These are phyloP conservation scores for Sapria himalayana DNA, from an alignment of 345 rosid genomes.

Conservation along the genomic window DNA sequence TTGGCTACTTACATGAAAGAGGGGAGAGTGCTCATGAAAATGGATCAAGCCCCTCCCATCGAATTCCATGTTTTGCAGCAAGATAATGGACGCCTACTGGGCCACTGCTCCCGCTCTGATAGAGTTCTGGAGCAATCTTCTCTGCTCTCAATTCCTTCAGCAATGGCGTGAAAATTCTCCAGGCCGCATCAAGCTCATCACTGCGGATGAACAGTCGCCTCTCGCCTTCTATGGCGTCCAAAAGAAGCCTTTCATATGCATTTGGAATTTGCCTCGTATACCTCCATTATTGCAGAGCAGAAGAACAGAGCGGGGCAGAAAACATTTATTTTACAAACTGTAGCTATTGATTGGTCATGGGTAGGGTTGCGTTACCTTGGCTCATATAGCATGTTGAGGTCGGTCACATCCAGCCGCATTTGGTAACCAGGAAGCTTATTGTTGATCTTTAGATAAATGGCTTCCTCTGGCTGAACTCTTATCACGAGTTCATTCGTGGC, in stretches of 20 bases:
- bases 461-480: constrained; percentile 90
- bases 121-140: constrained; percentile 60
- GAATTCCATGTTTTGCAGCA: constrained; percentile 69
- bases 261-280: constrained; percentile 63
- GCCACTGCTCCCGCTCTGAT: constrained; percentile 81
- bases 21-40: no score
- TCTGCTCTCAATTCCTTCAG: constrained; percentile 45
- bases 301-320: not conserved
- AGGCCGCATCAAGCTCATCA: constrained; percentile 80
- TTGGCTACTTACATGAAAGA: no score
- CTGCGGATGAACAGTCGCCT: constrained; percentile 67
- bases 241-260: constrained; percentile 75
- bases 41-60: constrained; percentile 85
- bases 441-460: constrained; percentile 82
- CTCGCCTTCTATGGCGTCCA: constrained; percentile 78
- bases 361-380: constrained; percentile 24
- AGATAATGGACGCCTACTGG: constrained; percentile 85
- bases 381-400: constrained; percentile 56
- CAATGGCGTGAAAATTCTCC: constrained; percentile 59
- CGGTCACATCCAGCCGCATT: constrained; percentile 81
- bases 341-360: not conserved
- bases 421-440: constrained; percentile 92
- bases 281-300: constrained; percentile 13
- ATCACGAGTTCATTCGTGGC: constrained; percentile 81
- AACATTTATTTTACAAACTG: not conserved